Conservation (phyloP, 139 green algal genomes). For the Yamagishiella unicocca region DNA sequence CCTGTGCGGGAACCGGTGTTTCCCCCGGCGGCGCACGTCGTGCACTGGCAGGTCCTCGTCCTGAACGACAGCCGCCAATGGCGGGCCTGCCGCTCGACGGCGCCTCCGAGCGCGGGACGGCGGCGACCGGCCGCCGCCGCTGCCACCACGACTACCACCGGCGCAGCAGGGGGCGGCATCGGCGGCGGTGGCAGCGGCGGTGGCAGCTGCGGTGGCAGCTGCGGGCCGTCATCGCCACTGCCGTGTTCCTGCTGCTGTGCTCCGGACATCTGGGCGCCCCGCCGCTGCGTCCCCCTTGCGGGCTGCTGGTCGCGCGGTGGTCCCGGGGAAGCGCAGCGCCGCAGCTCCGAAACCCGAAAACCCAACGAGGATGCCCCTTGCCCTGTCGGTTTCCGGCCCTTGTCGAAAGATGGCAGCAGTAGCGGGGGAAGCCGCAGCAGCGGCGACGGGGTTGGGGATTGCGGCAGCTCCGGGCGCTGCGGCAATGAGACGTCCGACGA, state of each 20-base stretch:
- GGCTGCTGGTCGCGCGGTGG: no score
- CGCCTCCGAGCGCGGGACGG: no score
- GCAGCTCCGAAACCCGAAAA: no score
- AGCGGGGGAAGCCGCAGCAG: neutral
- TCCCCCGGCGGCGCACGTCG: neutral
- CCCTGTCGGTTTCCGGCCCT: no score
- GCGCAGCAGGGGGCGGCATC: neutral
- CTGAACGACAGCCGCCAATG: slow-evolving; percentile 31
- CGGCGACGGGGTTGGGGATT: neutral
- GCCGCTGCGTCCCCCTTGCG: no score
- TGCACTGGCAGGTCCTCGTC: slow-evolving; percentile 2
- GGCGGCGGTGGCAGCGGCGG: neutral
- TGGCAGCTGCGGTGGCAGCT: neutral
- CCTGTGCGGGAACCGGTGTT: no score
- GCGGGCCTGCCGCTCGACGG: neutral
- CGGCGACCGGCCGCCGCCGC: no score
- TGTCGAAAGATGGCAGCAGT: no score
- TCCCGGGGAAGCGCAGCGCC: no score
- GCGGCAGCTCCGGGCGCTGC: no score
- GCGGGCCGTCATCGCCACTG: neutral
- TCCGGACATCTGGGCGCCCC: neutral
- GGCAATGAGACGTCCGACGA: no score
- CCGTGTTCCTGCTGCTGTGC: slow-evolving; percentile 18
- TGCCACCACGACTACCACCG: neutral
- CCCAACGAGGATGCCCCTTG: no score